A percentile compares a stretch with the other conserved stretches of the same genome.
Conservation (phyloP, 208 protist species). For the Wallacemonas rigidus region DNA sequence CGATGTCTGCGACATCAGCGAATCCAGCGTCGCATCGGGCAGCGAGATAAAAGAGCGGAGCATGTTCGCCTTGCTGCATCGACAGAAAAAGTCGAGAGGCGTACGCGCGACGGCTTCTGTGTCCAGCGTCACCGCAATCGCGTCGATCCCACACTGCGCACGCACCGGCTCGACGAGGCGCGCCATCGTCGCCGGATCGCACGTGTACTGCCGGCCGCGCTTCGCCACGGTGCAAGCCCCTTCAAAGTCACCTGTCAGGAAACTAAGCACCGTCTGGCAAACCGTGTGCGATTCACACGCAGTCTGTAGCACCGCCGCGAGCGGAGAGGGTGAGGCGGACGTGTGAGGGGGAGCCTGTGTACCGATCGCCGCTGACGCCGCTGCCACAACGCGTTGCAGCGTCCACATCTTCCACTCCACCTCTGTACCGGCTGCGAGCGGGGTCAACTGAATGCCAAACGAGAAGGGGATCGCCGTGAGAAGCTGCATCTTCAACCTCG, state of each 20-base stretch:
- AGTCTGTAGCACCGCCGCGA: constrained; percentile 17
- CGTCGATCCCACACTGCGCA: constrained; percentile 28
- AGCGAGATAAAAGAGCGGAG: constrained; percentile 28
- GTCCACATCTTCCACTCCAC: constrained; percentile 39
- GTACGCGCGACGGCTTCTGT: constrained; percentile 41
- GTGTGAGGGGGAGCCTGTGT: neutral
- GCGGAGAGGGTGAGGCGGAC: neutral
- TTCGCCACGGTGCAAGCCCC: constrained; percentile 50
- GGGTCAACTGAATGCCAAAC: constrained; percentile 63
- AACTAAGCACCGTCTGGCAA: constrained; percentile 62
- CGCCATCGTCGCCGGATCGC: constrained; percentile 43
- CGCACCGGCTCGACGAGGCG: constrained; percentile 56
- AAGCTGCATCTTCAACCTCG: neutral
- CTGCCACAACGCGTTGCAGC: constrained; percentile 45
- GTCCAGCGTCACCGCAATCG: constrained; percentile 34
- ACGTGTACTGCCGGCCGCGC: constrained; percentile 56
- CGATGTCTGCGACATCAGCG: constrained; percentile 24
- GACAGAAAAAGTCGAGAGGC: constrained; percentile 81
- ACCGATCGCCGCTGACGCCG: constrained; percentile 24
- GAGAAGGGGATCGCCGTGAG: constrained; percentile 28
- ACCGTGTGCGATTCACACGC: constrained; percentile 29
- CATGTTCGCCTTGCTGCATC: constrained; percentile 62
- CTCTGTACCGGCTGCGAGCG: constrained; percentile 51
- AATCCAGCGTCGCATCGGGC: constrained; percentile 26
- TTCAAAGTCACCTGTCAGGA: constrained; percentile 76